Base-by-base conservation (phyloP, 2,329 filamentous ascomycete species). In the Pseudogymnoascus sp. region DNA sequence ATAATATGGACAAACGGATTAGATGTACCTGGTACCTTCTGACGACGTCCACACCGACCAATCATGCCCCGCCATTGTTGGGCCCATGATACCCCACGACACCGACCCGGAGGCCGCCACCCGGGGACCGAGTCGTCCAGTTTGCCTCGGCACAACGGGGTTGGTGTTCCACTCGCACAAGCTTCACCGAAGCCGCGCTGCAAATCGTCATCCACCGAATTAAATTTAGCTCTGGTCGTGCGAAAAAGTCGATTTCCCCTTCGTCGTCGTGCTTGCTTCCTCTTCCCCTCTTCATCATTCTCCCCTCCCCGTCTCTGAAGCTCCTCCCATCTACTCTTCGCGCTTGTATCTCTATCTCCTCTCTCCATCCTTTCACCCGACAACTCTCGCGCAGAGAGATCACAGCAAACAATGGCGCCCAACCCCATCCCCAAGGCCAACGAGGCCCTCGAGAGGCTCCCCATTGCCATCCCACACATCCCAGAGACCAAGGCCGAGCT, bases 401-500 rank as follows among this genome's bases (percentile, higher is more conserved):
- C 25, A 22, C 6, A 59, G 22, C 55, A 59, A 35, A 22, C 28
- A 59, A 35, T 35, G 35, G 9, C 30, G 28, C 19, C 35, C 55
- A 59, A 59, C 55, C 55, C 30, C 30, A 4, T 59, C 30, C 16
- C 16, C 11, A 59, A 59, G 16, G 55, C 35, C 55, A 59, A 59
- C 55, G 55, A 59, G 55, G 35, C n/a, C 16, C 30, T 59, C 35
- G 28, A 59, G 1, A 59, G 22, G 55, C 55, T 59, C 55, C 55
- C 55, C 9, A 7, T 59, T 8, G 16, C 55, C 8, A 3, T 72
- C 14, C 72, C 72, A 58, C 71, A 72, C 58, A 63, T 73, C 38
- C 72, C 72, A 4, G 71, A 73, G 63, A 65, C 68, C 3, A 69
- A 69, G 63, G 72, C 65, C 9, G 67, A 73, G 62, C 64, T 74